Evolutionary conservation across 169 alveolate genomes (phyloP).

Genomic region (Plasmodium gonderi): DNA sequence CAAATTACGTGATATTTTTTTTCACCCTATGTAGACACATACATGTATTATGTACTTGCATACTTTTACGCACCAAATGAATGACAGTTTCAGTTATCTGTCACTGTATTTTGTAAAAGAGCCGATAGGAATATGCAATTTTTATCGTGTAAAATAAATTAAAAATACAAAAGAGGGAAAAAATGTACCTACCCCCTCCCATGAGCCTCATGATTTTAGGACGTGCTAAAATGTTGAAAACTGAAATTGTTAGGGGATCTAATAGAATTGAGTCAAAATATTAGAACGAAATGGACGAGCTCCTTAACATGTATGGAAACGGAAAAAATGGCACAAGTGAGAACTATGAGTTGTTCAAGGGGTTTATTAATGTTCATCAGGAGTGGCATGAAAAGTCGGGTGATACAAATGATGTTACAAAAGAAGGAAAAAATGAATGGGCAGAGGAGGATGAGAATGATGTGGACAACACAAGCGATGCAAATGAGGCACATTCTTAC

Average conservation of each 20-base stretch:
- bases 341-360: background rate
- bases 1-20: background rate
- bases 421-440: background rate
- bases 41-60: no score
- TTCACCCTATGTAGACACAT: no score
- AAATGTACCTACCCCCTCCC: no score
- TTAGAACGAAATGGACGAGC: background rate
- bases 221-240: no score
- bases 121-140: no score
- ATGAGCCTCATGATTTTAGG: no score
- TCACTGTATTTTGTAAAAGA: no score
- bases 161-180: no score
- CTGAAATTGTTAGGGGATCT: background rate
- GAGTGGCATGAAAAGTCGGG: background rate
- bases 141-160: no score
- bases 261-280: background rate
- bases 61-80: no score
- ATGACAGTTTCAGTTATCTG: no score
- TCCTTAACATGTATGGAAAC: background rate
- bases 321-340: background rate
- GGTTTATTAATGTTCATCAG: background rate
- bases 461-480: background rate
- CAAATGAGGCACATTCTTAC: background rate
- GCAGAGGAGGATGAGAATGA: background rate
- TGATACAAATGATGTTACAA: background rate